These are phyloP conservation scores for Suillus tomentosus DNA, from an alignment of 768 basidiomycete genomes.

Conservation along the genomic window DNA sequence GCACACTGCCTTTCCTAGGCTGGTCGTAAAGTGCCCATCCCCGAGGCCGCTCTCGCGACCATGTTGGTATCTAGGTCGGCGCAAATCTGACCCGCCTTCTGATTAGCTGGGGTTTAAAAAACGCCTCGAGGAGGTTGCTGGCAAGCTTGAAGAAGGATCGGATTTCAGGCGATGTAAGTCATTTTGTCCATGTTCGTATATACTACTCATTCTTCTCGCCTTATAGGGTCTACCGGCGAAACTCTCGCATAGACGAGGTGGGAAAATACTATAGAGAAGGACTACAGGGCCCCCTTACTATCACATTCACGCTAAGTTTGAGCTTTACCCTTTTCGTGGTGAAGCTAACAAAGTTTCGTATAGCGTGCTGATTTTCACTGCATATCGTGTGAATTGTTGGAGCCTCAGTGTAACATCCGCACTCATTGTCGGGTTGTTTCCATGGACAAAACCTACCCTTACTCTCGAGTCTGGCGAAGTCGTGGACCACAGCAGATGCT, in stretches of 20 bases:
- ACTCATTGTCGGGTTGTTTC: too few species aligned
- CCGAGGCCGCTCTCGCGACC: constrained; percentile 42
- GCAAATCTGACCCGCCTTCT: constrained; percentile 48
- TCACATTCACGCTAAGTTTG: constrained; percentile 34
- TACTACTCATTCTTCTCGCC: background rate
- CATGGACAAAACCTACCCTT: too few species aligned
- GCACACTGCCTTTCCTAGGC: constrained; percentile 47
- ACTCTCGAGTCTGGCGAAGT: constrained; percentile 44
- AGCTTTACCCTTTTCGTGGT: background rate
- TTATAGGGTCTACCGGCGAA: constrained; percentile 35
- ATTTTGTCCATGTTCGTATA: background rate
- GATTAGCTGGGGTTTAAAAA: constrained; percentile 52
- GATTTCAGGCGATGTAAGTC: constrained; percentile 45
- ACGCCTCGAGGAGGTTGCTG: constrained; percentile 38
- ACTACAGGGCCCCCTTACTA: constrained; percentile 37
- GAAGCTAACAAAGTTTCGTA: background rate
- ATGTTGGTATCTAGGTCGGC: constrained; percentile 51
- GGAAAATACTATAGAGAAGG: constrained; percentile 34
- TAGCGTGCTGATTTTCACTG: constrained; percentile 50
- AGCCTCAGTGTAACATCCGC: constrained; percentile 30
- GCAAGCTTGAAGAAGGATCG: constrained; percentile 41
- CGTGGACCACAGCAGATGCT: constrained; percentile 62
- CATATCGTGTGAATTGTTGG: constrained; percentile 39
- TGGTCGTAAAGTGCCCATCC: constrained; percentile 50
- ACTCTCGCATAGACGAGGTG: constrained; percentile 39